Evolutionary conservation across 768 basidiomycete genomes (phyloP).

Genomic region (Boletus rufocinnamomeus): DNA sequence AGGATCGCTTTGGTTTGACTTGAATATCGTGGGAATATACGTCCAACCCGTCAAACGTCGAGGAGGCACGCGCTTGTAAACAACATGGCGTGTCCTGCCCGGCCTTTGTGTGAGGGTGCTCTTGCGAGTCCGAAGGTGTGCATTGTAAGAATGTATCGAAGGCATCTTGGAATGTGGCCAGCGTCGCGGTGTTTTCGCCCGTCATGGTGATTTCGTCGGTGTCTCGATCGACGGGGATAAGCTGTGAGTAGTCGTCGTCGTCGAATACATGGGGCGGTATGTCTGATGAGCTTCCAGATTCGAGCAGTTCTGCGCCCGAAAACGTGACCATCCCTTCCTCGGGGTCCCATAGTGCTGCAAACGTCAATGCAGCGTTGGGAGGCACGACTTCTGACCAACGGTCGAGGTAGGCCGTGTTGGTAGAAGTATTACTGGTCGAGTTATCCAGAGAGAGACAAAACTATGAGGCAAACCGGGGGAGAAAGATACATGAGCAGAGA

Average conservation of each 20-base stretch:
- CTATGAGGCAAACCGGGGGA: conserved; percentile 9
- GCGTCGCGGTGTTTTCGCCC: conserved; percentile 27
- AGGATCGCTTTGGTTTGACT: conserved; percentile 16
- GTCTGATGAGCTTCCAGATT: conserved; percentile 25
- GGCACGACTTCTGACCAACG: conserved; percentile 62
- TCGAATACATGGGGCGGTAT: conserved; percentile 13
- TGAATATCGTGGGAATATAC: conserved; percentile 32
- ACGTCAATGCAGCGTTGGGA: conserved; percentile 55
- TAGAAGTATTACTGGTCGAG: conserved; percentile 12
- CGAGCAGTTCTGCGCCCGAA: conserved; percentile 50
- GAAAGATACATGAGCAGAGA: conserved; percentile 1
- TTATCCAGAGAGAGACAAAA: conserved; percentile 28
- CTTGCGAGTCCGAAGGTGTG: conserved; percentile 24
- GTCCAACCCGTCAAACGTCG: conserved; percentile 34
- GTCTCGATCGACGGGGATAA: conserved; percentile 17
- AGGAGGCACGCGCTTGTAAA: conserved; percentile 31
- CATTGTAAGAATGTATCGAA: conserved; percentile 32
- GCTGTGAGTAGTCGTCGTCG: conserved; percentile 21
- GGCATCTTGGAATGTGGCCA: conserved; percentile 31
- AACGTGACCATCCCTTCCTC: conserved; percentile 59
- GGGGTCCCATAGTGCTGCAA: conserved; percentile 62
- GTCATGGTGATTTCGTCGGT: conserved; percentile 3
- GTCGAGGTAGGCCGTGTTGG: conserved; percentile 17
- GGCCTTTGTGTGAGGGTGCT: conserved; percentile 19
- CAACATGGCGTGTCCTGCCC: conserved; percentile 6